Evolutionary conservation across 1,284 basidiomycete species (phyloP), one percentile per base, ranked within the genome.

Genomic region (Apiotrichum akiyoshidainum): DNA sequence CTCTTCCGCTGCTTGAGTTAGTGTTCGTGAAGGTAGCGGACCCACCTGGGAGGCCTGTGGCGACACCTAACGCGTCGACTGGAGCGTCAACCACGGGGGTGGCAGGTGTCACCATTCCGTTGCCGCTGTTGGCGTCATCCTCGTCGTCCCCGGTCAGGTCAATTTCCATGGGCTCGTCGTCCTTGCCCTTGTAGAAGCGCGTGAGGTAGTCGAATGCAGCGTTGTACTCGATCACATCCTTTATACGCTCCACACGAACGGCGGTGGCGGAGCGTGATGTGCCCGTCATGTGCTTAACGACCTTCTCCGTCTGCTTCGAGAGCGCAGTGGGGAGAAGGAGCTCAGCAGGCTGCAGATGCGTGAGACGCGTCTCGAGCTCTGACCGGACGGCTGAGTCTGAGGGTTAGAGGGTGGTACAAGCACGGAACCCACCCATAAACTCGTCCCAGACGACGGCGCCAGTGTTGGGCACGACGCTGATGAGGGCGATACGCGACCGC

Each of bases 361-460:
- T 85, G 60, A 96, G 81, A 49, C 92, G 81, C 84, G 75, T 77
- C 80, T 93, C 92, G 6, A 96, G 83, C 75, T 95, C 92, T n/a
- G 85, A 87, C 35, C 92, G 83, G 83, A 94, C 88, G 46, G 84
- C 78, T 2, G 84, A 85, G 73, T 94, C 91, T 88, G 67, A 21
- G 7, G 19, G 57, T 54, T 46, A 44, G 50, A n/a, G n/a, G n/a
- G n/a, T n/a, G n/a, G 21, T n/a, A 9, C n/a, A 17, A 12, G 19
- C 31, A 14, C 6, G 17, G 5, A 46, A 45, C 58, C 74, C 58
- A 63, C 87, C 90, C 90, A 54, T 88, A 70, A 93, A 96, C 63
- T 90, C 85, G 68, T 99, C 95, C 85, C 90, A 98, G 1, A 92
- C 80, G 2, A 98, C 86, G 65, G 94, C 89, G 1, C 94, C 94